Base-by-base conservation (phyloP, 1,284 basidiomycete genomes). In the Meripilus lineatus region DNA sequence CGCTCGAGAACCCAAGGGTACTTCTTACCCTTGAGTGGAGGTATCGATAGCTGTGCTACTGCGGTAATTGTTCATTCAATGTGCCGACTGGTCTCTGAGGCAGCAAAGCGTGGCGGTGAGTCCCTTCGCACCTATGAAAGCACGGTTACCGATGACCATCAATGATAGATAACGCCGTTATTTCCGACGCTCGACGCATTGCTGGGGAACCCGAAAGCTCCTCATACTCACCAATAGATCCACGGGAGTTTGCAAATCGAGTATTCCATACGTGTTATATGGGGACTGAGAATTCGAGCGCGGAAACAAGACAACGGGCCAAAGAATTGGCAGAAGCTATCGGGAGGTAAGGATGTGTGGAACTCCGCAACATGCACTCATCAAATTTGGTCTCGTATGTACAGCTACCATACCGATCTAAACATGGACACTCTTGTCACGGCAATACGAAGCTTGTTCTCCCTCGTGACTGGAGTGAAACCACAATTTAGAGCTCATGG, bases 181-280 rank as follows among this genome's bases (percentile, higher is more conserved):
- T 99, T 33, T 70, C 75, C 1, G 96, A 99, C 62, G 93, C 93
- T 0, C 75, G 93, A 20, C 77, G 93, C 26, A 95, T 99, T 52
- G 79, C 75, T 1, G 91, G 93, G 15, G 91, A 94, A 59, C 75
- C 84, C 0, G 81, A 84, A 39, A 80, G 78, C 50, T 93, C 90
- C 4, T 66, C 65, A 0, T 99, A 97, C 63, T 59, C 90, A 20
- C 96, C 95, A 1, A 73, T 75, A 0, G 90, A 96, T 58, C 81
- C 94, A 1, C 78, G 75, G 46, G 96, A 98, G 58, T 92, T 98
- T 53, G 81, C 83, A 37, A 73, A 72, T 45, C 76, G 92, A 24
- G 83, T 98, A 47, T 97, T 99, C 72, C 93, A 98, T 61, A 97
- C 95, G 0, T 97, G 93, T 67, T 99, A 97, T 67, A 99, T 99